Evolutionary conservation across 805 yeast genomes (phyloP), one percentile per base, ranked within the genome.

Genomic region (Yarrowia deformans): DNA sequence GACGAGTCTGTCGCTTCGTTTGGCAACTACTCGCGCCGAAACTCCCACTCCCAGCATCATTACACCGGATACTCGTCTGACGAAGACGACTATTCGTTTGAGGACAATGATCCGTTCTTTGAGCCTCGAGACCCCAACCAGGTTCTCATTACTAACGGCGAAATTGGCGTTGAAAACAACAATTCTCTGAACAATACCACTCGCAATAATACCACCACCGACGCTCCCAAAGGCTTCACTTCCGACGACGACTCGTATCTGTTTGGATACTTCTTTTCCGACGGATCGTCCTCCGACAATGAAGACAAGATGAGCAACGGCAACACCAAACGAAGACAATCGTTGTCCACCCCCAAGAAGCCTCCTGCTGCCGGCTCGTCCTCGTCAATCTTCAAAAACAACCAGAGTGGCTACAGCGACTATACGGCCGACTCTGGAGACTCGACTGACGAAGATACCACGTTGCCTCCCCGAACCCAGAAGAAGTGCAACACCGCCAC

Each of bases 401-500:
- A 43, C 48, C 34, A 32, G 40, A 32, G 39, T 34, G 69, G 61
- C 4, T 58, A 58, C 18, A 60, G 52, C 10, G 73, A 69, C 43
- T 73, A 70, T 7, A 71, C 54, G 3, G 54, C 76, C 2, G 74
- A 74, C 69, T 89, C 90, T 72, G 97, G 95, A 52, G 97, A 93
- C 74, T 91, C 97, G 16, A 95, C 99, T 0, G 99, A 94, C 77
- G 97, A 92, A 71, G 98, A 94, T 75, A 84, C 86, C n/a, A 84
- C 88, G 18, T 79, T 94, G 54, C 97, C 98, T 5, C 87, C 87
- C 3, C 90, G 91, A 73, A 48, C 69, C 19, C 49, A 50, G 42
- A 66, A 66, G 43, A 50, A 54, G 35, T 43, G 61, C 45, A 54
- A 54, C 52, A 50, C 60, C n/a, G 89, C 91, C n/a, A 93, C 94